Evolutionary conservation across 805 yeast genomes (phyloP).

Genomic region (Ogataea sp.): DNA sequence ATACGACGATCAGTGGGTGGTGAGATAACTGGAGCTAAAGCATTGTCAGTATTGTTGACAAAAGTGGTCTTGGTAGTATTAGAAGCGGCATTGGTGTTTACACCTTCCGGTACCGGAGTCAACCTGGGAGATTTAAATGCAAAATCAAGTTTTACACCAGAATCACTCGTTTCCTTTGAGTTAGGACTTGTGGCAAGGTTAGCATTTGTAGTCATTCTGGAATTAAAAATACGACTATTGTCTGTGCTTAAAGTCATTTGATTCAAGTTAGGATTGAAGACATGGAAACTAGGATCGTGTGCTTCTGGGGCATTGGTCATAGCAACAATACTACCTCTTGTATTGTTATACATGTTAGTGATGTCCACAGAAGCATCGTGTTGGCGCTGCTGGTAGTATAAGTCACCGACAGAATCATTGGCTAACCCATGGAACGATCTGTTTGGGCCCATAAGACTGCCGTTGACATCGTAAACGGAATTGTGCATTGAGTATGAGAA

Average conservation of each 20-base stretch:
- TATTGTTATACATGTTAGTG: slow-evolving; percentile 7
- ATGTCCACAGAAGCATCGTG: slow-evolving; percentile 8
- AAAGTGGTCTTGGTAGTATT: no score
- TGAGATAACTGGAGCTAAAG: neutral
- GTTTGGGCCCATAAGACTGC: neutral
- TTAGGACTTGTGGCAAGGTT: neutral
- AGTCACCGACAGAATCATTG: no score
- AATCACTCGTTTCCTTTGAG: no score
- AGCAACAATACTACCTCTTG: neutral
- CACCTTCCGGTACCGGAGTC: no score
- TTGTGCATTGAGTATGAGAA: slow-evolving; percentile 7
- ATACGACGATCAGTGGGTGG: slow-evolving; percentile 1
- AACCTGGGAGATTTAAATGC: no score
- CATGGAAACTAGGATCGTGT: neutral
- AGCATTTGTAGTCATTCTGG: neutral
- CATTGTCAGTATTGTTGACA: neutral
- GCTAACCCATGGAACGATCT: no score
- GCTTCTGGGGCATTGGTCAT: no score
- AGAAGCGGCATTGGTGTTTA: no score
- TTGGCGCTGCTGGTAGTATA: slow-evolving; percentile 2
- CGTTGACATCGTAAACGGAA: slow-evolving; percentile 2
- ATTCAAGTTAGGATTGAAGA: neutral
- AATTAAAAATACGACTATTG: neutral
- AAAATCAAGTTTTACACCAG: no score
- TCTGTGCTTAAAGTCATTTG: neutral